Conservation (phyloP, 345 rosid species). For the Linum trigynum region DNA sequence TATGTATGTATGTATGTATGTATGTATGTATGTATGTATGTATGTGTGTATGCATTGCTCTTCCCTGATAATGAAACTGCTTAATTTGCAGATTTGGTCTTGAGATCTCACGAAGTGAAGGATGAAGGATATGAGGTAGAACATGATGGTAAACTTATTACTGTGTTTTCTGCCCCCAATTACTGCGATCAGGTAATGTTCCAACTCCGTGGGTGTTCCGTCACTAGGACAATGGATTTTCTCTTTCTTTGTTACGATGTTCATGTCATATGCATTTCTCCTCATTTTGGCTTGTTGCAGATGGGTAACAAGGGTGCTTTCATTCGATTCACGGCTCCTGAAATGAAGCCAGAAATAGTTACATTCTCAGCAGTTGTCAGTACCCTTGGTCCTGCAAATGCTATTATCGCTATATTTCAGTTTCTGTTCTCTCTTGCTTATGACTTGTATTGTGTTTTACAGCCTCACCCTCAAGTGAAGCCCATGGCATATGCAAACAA, state of each 20-base stretch:
- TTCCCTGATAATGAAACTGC: conserved; percentile 12
- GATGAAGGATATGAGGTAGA: conserved; percentile 97
- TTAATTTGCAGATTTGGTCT: conserved; percentile 54
- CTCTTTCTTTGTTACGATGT: not conserved
- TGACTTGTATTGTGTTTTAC: conserved; percentile 16
- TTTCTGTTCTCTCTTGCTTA: not conserved
- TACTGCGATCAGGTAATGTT: conserved; percentile 90
- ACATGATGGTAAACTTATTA: conserved; percentile 93
- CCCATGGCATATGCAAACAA: conserved; percentile 98
- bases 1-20: conserved; percentile 8
- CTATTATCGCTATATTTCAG: not conserved
- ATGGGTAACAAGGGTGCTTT: conserved; percentile 99
- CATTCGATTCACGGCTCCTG: conserved; percentile 85
- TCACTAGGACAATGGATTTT: not conserved
- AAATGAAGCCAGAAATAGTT: conserved; percentile 80
- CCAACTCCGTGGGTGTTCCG: not conserved
- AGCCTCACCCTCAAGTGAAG: conserved; percentile 95
- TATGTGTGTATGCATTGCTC: conserved; percentile 4
- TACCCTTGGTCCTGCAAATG: conserved; percentile 11
- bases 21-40: not conserved
- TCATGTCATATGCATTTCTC: not conserved
- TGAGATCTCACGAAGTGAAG: conserved; percentile 95
- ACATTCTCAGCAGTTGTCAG: conserved; percentile 97
- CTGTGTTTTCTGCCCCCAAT: conserved; percentile 97
- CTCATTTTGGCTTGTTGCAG: conserved; percentile 31